A percentile compares a stretch with the other conserved stretches of the same genome.
Evolutionary conservation across 2,329 filamentous ascomycete genomes (phyloP).

Genomic region (Talaromyces pinophilus): DNA sequence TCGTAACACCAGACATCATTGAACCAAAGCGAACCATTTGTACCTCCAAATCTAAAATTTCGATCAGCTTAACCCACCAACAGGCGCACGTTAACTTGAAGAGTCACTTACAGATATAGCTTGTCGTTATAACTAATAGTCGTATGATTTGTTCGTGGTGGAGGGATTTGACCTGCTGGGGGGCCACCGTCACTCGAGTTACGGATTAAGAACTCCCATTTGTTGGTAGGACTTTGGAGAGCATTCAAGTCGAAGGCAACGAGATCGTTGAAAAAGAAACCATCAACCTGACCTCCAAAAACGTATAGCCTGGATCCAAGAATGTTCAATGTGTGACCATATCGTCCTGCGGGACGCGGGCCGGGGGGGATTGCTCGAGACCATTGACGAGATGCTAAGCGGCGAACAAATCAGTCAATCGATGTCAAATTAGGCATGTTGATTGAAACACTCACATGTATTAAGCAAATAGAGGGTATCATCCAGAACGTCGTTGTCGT

Average conservation of each 20-base stretch:
- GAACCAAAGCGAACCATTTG: slow-evolving; percentile 95
- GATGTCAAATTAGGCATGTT: slow-evolving; percentile 28
- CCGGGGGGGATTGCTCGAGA: slow-evolving; percentile 88
- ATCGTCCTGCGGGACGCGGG: slow-evolving; percentile 81
- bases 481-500: slow-evolving; percentile 86
- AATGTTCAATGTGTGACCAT: slow-evolving; percentile 95
- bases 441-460: slow-evolving; percentile 71
- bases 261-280: slow-evolving; percentile 96
- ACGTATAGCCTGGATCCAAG: slow-evolving; percentile 96
- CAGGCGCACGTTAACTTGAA: slow-evolving; percentile 9
- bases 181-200: slow-evolving; percentile 64
- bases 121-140: slow-evolving; percentile 90
- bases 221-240: slow-evolving; percentile 83
- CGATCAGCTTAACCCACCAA: slow-evolving; percentile 4
- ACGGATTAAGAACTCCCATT: slow-evolving; percentile 89
- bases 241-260: slow-evolving; percentile 95
- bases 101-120: slow-evolving; percentile 75
- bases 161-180: slow-evolving; percentile 68
- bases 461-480: slow-evolving; percentile 96
- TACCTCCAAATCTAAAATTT: slow-evolving; percentile 79
- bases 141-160: slow-evolving; percentile 91
- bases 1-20: slow-evolving; percentile 99
- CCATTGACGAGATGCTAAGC: slow-evolving; percentile 91
- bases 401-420: background rate
- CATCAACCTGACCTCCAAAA: slow-evolving; percentile 96